Base-by-base conservation (phyloP, 345 rosid species). In the Gossypium herbaceum region DNA sequence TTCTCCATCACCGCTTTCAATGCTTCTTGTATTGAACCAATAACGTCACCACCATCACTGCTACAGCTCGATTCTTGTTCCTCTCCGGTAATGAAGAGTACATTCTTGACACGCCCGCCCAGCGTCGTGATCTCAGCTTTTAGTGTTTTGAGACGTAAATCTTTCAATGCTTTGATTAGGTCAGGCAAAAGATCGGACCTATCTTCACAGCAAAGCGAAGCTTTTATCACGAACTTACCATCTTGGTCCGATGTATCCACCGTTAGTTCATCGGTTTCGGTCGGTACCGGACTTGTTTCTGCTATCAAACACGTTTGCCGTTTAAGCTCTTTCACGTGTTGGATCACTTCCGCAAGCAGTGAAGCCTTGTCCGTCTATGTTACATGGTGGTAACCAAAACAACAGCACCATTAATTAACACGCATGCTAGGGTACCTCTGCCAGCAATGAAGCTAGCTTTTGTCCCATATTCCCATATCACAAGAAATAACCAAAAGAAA, bases 51-150 rank as follows among this genome's bases (percentile, higher is more conserved):
- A 45, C 81, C 78, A n/a, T 81, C 84, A 34, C 79, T 76, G 29
- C 78, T 74, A 12, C 79, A 57, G 57, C 77, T 75, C 19, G 81
- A 77, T 24, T 86, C 86, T 5, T 57, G 15, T 65, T 92, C 97
- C 50, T 95, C 99, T 64, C 93, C 96, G 41, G 98, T 87, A 9
- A 95, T 82, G 82, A 95, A 95, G 73, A 95, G 81, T 22, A 93
- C 97, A 82, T 93, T 95, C 88, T 89, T 95, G n/a, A 91, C 94
- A 6, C 98, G 91, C 11, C 98, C 98, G 1, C 97, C 97, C 0
- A 93, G 88, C 11, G 98, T 95, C 9, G 98, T 93, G 81, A 95
- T 90, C 85, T 95, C 99, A 15, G 99, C 98, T 83, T 92, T 91
- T 1, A 93, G 80, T 45, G 98, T 91, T 76, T 88, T 89, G 61